phyloP scores from a whole-genome alignment of 1,284 basidiomycete genomes.

The Tilletiaria anomala region DNA sequence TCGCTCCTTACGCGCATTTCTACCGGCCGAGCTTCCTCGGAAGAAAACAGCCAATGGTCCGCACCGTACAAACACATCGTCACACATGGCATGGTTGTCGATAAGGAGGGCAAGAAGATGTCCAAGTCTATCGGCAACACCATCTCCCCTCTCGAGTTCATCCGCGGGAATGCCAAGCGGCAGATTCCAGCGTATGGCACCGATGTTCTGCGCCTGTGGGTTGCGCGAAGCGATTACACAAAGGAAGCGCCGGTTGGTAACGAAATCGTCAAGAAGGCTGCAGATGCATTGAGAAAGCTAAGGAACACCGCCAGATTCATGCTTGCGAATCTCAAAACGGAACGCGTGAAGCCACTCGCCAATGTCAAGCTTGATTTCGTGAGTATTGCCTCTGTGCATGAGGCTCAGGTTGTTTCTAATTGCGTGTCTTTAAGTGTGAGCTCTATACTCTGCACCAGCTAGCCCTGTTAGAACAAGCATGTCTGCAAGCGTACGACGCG shows the following conservation, averaged over 20 bases:
- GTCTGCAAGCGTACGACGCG: slow-evolving; percentile 54
- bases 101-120: slow-evolving; percentile 87
- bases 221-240: slow-evolving; percentile 76
- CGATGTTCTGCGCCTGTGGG: slow-evolving; percentile 82
- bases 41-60: not conserved
- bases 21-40: no score
- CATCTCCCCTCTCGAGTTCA: slow-evolving; percentile 64
- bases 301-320: slow-evolving; percentile 81
- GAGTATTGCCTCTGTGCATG: no score
- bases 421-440: slow-evolving; percentile 49
- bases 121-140: slow-evolving; percentile 94
- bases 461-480: slow-evolving; percentile 54
- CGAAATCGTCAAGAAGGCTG: slow-evolving; percentile 59
- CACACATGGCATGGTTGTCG: slow-evolving; percentile 94
- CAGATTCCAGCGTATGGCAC: slow-evolving; percentile 65
- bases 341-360: not conserved
- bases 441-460: slow-evolving; percentile 75
- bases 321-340: slow-evolving; percentile 52
- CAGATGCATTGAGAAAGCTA: slow-evolving; percentile 68
- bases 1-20: slow-evolving; percentile 72
- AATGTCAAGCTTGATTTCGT: not conserved
- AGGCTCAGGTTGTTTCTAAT: not conserved
- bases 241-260: slow-evolving; percentile 74
- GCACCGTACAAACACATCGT: slow-evolving; percentile 67
- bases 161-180: slow-evolving; percentile 54